Base-by-base conservation (phyloP, 345 rosid species). In the Durio zibethinus region DNA sequence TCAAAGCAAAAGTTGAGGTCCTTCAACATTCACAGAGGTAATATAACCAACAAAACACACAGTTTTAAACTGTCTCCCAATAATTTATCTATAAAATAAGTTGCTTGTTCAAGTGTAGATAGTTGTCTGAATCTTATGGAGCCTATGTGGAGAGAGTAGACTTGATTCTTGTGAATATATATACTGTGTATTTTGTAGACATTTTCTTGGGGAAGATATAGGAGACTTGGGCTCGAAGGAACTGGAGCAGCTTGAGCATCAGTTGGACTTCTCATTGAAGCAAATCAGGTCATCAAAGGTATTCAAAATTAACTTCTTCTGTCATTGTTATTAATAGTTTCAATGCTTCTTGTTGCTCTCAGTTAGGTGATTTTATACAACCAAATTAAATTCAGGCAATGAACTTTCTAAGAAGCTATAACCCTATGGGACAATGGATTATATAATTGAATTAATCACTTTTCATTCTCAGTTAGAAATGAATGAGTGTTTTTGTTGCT, bases 11-110 rank as follows among this genome's bases (percentile, higher is more conserved):
- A 75, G 92, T 80, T 62, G 97, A 94, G 53, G 80, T 68, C 35
- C 86, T 92, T 31, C 97, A 92, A 76, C 84, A 75, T 56, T 83
- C 91, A 23, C 97, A 94, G 77, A 90, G 97, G 98, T 91, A 84
- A 53, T 68, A 25, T 42, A 14, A 25, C 75, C 54, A 67, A 27
- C 10, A 69, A 38, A 25, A 40, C 31, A 40, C 31, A 68, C 10
- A 25, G n/a, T 36, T 64, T 64, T 20, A 64, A 36, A 36, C 6
- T 33, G 43, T 71, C 18, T 71, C 15, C n/a, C 62, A 5, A 15
- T 61, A 57, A 47, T 25, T 33, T 56, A 6, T 36, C 8, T 12
- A 38, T 52, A 7, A 68, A 57, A 68, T 23, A n/a, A 6, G 15
- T 66, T 73, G 18, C 20, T 35, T 10, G 11, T 40, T n/a, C 4